Conservation (phyloP, 306 rosid genomes). For the Lupinus albus region DNA sequence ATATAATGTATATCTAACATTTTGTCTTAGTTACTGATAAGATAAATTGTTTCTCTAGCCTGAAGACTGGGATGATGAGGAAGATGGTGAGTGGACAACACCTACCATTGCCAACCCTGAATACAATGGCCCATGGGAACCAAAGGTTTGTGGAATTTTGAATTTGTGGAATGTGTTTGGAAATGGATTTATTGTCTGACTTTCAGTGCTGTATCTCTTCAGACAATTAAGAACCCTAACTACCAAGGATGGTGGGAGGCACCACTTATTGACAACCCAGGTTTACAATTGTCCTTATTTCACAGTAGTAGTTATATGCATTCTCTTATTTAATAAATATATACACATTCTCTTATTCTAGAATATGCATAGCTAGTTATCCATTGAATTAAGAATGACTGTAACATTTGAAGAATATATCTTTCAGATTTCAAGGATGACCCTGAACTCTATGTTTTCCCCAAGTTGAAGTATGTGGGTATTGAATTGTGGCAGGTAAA, state of each 20-base stretch:
- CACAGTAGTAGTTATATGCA: neutral
- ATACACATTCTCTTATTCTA: neutral
- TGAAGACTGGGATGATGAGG: slow-evolving; percentile 99
- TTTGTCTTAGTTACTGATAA: slow-evolving; percentile 30
- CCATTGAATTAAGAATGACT: neutral
- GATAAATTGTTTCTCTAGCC: slow-evolving; percentile 60
- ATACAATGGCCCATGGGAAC: slow-evolving; percentile 95
- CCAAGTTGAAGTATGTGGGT: slow-evolving; percentile 89
- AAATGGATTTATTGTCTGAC: slow-evolving; percentile 33
- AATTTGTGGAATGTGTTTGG: neutral
- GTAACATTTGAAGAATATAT: slow-evolving; percentile 27
- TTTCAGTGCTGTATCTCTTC: slow-evolving; percentile 20
- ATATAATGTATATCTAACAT: neutral
- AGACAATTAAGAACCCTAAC: slow-evolving; percentile 97
- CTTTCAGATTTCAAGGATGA: slow-evolving; percentile 86
- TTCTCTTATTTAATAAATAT: neutral
- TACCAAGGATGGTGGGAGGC: slow-evolving; percentile 97
- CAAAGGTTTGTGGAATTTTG: slow-evolving; percentile 68
- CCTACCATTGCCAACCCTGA: slow-evolving; percentile 98
- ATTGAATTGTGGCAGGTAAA: slow-evolving; percentile 99
- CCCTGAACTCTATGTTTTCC: slow-evolving; percentile 90
- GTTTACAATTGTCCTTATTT: slow-evolving; percentile 40
- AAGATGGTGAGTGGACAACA: slow-evolving; percentile 99
- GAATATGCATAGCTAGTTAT: neutral
- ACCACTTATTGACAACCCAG: slow-evolving; percentile 96